Conservation (phyloP, 257 asterid species). For the Plectranthus barbatus region DNA sequence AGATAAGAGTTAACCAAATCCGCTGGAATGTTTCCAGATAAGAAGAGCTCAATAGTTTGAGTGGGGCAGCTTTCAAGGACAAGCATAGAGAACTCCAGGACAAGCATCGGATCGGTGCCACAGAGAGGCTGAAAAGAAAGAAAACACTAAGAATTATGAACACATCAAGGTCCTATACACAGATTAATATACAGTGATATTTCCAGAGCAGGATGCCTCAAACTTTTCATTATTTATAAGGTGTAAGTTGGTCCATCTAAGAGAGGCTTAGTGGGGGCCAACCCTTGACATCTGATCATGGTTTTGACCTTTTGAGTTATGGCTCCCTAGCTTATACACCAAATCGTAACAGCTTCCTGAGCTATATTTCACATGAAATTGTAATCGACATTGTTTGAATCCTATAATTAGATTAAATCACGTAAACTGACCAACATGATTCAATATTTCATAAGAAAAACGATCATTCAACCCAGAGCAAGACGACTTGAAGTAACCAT, state of each 20-base stretch:
- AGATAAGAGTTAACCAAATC: conserved; percentile 88
- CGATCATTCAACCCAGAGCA: background rate
- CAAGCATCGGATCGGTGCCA: conserved; percentile 87
- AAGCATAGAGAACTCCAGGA: conserved; percentile 88
- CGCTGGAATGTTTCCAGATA: conserved; percentile 95
- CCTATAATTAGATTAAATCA: background rate
- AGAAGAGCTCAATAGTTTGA: conserved; percentile 85
- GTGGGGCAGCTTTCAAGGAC: conserved; percentile 92
- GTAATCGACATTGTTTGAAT: background rate
- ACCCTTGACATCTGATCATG: no score
- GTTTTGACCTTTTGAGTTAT: no score
- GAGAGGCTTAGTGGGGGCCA: background rate
- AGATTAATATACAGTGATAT: background rate
- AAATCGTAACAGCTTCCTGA: background rate
- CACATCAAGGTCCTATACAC: background rate
- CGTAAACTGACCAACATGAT: conserved; percentile 2
- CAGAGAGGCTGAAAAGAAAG: conserved; percentile 71
- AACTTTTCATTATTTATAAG: background rate
- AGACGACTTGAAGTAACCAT: background rate
- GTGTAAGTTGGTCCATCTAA: conserved; percentile 4
- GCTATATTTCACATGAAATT: background rate
- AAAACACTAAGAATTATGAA: conserved; percentile 4
- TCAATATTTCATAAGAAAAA: conserved; percentile 1
- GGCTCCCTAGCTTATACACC: no score
- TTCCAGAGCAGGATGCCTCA: conserved; percentile 2